phyloP scores from a whole-genome alignment of 2,329 filamentous ascomycete species.

The Phialocephala sp. region DNA sequence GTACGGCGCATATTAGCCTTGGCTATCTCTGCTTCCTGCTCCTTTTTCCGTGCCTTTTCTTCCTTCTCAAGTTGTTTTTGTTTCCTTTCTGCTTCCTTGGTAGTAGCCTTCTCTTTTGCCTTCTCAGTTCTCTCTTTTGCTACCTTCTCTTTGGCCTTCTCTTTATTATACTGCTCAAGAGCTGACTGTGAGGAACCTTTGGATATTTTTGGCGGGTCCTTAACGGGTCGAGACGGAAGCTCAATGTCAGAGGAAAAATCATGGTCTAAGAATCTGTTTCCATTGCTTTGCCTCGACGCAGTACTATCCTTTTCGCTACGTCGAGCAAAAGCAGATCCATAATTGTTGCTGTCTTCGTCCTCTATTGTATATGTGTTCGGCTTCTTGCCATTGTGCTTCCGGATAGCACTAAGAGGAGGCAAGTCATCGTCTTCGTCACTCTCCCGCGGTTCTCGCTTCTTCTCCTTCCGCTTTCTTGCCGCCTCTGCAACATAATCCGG shows the following conservation, averaged over 20 bases:
- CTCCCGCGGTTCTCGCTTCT: conserved; percentile 16
- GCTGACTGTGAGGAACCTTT: conserved; percentile 19
- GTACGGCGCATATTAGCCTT: conserved; percentile 76
- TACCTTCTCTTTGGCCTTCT: conserved; percentile 29
- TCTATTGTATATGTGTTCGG: neutral
- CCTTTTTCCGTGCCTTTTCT: conserved; percentile 66
- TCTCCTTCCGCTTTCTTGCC: conserved; percentile 27
- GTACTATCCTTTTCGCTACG: neutral
- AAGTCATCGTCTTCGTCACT: conserved; percentile 27
- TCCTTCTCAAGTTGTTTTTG: conserved; percentile 66
- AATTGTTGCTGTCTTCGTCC: neutral
- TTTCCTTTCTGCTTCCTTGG: conserved; percentile 47
- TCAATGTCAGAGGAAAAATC: neutral
- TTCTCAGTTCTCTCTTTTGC: conserved; percentile 31
- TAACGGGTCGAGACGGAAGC: conserved; percentile 20
- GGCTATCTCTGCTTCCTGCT: conserved; percentile 67
- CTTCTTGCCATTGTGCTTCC: neutral
- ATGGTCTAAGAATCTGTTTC: neutral
- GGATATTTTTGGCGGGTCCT: conserved; percentile 14
- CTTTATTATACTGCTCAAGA: conserved; percentile 20
- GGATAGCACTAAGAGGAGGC: conserved; percentile 3
- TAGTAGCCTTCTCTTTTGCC: conserved; percentile 28
- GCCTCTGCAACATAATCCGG: conserved; percentile 35
- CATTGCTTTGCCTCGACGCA: neutral
- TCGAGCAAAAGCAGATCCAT: conserved; percentile 1